Conservation (phyloP, 352 stramenopile genomes). For the Globisporangium megalacanthum region DNA sequence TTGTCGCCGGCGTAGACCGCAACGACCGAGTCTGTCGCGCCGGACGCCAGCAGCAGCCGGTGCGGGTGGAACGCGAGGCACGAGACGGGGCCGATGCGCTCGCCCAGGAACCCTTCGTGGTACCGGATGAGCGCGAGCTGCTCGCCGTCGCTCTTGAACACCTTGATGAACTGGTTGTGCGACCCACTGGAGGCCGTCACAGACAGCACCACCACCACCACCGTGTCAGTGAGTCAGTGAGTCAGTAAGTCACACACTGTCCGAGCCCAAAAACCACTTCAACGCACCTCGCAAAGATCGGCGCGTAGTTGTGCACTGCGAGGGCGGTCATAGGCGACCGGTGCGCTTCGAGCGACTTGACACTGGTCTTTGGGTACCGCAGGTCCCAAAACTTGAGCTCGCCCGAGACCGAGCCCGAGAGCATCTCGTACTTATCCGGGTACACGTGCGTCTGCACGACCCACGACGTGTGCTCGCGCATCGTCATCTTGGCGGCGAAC, state of each 20-base stretch:
- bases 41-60: conserved; percentile 93
- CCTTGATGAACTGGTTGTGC: conserved; percentile 99
- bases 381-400: conserved; percentile 98
- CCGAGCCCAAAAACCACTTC: conserved; percentile 3
- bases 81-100: conserved; percentile 96
- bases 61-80: conserved; percentile 97
- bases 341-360: conserved; percentile 87
- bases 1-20: conserved; percentile 90
- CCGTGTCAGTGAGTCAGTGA: conserved; percentile 1
- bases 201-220: background rate
- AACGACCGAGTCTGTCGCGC: conserved; percentile 94
- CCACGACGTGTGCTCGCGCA: conserved; percentile 93
- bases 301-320: conserved; percentile 93
- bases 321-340: conserved; percentile 96
- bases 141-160: conserved; percentile 90
- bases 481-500: conserved; percentile 57
- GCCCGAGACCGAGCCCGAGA: conserved; percentile 93
- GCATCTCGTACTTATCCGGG: conserved; percentile 76
- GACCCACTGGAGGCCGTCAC: conserved; percentile 73
- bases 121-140: conserved; percentile 88
- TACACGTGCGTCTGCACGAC: conserved; percentile 92
- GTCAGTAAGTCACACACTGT: background rate
- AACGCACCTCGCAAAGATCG: conserved; percentile 90
- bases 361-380: conserved; percentile 72
- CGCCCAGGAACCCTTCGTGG: conserved; percentile 95